Conservation (phyloP, 345 rosid genomes). For the Boechera divaricarpa region DNA sequence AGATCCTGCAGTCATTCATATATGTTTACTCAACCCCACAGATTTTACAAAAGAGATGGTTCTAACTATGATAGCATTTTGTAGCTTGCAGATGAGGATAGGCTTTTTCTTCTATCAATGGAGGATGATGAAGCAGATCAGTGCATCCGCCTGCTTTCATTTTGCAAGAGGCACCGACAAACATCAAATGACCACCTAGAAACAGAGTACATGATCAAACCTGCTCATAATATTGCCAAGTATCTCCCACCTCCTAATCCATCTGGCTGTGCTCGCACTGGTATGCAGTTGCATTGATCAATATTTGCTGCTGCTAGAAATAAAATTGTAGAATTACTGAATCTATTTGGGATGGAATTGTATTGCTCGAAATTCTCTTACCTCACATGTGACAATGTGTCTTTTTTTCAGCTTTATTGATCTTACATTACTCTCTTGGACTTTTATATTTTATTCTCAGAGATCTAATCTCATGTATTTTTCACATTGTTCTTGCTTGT, state of each 20-base stretch:
- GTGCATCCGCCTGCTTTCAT: slow-evolving; percentile 91
- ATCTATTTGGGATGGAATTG: slow-evolving; percentile 10
- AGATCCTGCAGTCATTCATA: slow-evolving; percentile 25
- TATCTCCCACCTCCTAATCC: slow-evolving; percentile 79
- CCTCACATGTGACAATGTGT: slow-evolving; percentile 3
- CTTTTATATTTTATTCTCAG: slow-evolving; percentile 6
- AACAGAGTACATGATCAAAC: slow-evolving; percentile 58
- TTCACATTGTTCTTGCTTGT: slow-evolving; percentile 20
- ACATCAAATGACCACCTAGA: slow-evolving; percentile 69
- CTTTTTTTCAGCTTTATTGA: slow-evolving; percentile 2
- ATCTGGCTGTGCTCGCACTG: slow-evolving; percentile 97
- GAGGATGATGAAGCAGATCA: slow-evolving; percentile 92
- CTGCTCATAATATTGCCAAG: slow-evolving; percentile 60
- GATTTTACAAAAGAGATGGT: slow-evolving; percentile 4
- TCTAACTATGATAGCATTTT: slow-evolving; percentile 7
- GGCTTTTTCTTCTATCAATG: slow-evolving; percentile 74
- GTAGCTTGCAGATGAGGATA: slow-evolving; percentile 97
- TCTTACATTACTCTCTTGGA: slow-evolving; percentile 18
- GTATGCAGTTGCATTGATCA: slow-evolving; percentile 52
- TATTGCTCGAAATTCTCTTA: slow-evolving; percentile 10
- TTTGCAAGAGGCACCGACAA: slow-evolving; percentile 94
- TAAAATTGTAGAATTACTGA: slow-evolving; percentile 5
- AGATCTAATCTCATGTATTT: neutral
- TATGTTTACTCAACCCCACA: slow-evolving; percentile 21
- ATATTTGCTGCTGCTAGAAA: slow-evolving; percentile 10